phyloP scores from a whole-genome alignment of 2,329 filamentous ascomycete species.

The Talaromyces marneffei region DNA sequence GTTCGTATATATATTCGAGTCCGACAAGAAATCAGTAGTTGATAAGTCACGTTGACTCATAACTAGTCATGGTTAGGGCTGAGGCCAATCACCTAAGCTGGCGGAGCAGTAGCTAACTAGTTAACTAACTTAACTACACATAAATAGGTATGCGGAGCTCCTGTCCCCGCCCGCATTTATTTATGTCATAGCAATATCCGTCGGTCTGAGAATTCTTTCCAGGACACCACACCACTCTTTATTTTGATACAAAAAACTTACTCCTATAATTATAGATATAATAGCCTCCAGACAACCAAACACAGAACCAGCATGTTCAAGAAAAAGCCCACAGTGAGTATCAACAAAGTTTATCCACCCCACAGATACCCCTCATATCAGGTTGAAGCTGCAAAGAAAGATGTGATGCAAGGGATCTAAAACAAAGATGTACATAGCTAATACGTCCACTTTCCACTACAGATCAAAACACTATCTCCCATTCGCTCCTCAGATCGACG shows the following conservation, averaged over 20 bases:
- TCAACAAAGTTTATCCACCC: not conserved
- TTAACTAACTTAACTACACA: too few species aligned
- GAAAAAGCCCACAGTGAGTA: slow-evolving; percentile 48
- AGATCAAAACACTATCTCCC: slow-evolving; percentile 62
- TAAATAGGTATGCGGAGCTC: slow-evolving; percentile 2
- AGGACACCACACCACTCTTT: not conserved
- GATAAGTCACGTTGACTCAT: slow-evolving; percentile 6
- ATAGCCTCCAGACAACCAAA: not conserved
- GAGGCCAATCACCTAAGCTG: not conserved
- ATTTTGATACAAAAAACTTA: not conserved
- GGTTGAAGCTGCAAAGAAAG: not conserved
- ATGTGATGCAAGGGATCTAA: not conserved
- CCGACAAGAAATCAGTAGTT: too few species aligned
- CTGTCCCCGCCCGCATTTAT: not conserved
- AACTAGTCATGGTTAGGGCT: slow-evolving; percentile 2
- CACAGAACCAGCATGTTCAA: slow-evolving; percentile 45
- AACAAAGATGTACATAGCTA: not conserved
- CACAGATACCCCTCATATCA: not conserved
- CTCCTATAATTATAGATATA: not conserved
- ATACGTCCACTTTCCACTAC: slow-evolving; percentile 14
- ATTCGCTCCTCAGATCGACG: slow-evolving; percentile 62
- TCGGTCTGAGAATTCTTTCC: not conserved
- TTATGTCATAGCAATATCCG: not conserved
- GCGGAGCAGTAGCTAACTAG: too few species aligned
- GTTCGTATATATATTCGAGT: not conserved